Evolutionary conservation across 2,329 filamentous ascomycete genomes (phyloP).

Genomic region (Hypoxylon sp.): DNA sequence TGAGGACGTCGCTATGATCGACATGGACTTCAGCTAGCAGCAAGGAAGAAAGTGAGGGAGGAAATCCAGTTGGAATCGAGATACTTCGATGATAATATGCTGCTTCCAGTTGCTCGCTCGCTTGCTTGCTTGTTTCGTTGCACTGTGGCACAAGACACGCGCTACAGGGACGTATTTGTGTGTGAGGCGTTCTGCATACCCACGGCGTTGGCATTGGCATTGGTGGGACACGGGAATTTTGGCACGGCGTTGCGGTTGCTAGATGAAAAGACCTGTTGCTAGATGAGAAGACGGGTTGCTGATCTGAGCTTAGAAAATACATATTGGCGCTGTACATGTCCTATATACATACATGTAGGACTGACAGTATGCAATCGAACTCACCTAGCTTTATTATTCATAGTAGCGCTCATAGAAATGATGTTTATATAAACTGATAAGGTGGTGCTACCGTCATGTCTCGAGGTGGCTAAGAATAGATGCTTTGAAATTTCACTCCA

Average conservation of each 20-base stretch:
- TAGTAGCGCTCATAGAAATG: background rate
- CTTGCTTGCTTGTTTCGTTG: background rate
- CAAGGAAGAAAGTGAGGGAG: background rate
- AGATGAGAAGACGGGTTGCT: background rate
- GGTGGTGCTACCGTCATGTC: background rate
- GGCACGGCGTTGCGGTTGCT: background rate
- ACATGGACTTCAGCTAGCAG: slow-evolving; percentile 40
- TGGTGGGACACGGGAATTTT: background rate
- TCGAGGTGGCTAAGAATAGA: background rate
- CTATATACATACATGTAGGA: background rate
- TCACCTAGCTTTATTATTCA: background rate
- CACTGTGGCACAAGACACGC: background rate
- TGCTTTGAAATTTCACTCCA: background rate
- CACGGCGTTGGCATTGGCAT: slow-evolving; percentile 28
- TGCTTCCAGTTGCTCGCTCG: background rate
- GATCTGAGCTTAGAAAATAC: background rate
- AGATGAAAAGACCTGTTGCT: background rate
- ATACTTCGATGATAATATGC: background rate
- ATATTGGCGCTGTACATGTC: background rate
- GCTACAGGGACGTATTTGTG: background rate
- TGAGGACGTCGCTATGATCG: slow-evolving; percentile 60
- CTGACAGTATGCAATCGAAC: background rate
- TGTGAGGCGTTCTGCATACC: slow-evolving; percentile 23
- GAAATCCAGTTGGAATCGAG: background rate
- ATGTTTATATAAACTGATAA: background rate